Evolutionary conservation across 2,329 filamentous ascomycete species (phyloP).

Genomic region (Onygenales sp.): DNA sequence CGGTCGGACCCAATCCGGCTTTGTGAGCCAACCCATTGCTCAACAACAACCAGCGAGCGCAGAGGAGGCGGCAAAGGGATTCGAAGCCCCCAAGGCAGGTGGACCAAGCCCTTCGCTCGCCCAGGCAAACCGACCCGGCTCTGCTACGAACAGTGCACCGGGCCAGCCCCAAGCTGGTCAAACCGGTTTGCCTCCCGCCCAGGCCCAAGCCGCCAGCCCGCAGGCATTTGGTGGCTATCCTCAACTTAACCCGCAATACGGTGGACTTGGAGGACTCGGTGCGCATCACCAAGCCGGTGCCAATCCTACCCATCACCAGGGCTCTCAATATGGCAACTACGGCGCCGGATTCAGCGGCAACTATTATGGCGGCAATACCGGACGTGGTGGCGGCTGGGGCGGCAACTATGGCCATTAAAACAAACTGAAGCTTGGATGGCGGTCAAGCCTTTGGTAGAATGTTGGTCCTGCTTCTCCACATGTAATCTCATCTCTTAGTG

Average conservation of each 20-base stretch:
- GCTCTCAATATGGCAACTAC: slow-evolving; percentile 33
- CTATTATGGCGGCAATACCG: slow-evolving; percentile 33
- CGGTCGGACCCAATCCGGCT: slow-evolving; percentile 48
- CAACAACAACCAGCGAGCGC: slow-evolving; percentile 38
- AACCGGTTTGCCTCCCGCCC: slow-evolving; percentile 44
- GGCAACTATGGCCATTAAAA: slow-evolving; percentile 38
- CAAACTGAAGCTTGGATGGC: not conserved
- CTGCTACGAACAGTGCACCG: slow-evolving; percentile 50
- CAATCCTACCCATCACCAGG: slow-evolving; percentile 31
- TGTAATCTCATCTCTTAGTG: slow-evolving; percentile 33
- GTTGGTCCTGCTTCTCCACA: slow-evolving; percentile 12
- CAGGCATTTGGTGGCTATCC: slow-evolving; percentile 50
- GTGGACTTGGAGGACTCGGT: slow-evolving; percentile 30
- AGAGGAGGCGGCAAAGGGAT: slow-evolving; percentile 50
- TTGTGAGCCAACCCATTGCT: slow-evolving; percentile 44
- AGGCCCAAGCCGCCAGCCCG: slow-evolving; percentile 41
- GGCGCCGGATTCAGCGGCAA: slow-evolving; percentile 30
- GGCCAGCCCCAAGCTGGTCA: slow-evolving; percentile 40
- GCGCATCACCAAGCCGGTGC: slow-evolving; percentile 32
- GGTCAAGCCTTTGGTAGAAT: not conserved
- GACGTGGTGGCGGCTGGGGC: slow-evolving; percentile 35
- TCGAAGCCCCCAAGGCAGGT: slow-evolving; percentile 46
- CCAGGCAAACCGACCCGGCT: slow-evolving; percentile 54
- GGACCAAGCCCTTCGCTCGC: slow-evolving; percentile 53
- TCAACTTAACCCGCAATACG: slow-evolving; percentile 43